Evolutionary conservation across 75 land plant species (phyloP).

Genomic region (Sequoiadendron giganteum): DNA sequence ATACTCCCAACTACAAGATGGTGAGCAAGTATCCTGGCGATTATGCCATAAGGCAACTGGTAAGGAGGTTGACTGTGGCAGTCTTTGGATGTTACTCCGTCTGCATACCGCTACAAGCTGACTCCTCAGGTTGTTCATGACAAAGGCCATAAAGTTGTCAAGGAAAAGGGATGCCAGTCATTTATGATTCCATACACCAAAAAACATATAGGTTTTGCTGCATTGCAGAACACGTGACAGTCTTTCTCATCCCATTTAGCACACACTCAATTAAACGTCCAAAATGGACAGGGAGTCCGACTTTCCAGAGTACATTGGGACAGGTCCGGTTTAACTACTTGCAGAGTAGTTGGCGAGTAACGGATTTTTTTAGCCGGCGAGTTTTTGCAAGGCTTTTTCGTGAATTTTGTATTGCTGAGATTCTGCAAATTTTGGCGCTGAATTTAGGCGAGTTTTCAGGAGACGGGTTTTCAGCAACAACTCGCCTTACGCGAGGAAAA

Average conservation of each 20-base stretch:
- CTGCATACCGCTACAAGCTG: neutral
- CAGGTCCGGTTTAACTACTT: neutral
- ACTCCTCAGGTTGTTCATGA: neutral
- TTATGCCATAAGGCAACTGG: neutral
- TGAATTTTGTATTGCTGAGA: too few relatives aligned
- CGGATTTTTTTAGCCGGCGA: too few relatives aligned
- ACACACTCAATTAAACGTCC: neutral
- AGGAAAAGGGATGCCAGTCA: neutral
- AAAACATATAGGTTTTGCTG: neutral
- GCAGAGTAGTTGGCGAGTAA: too few relatives aligned
- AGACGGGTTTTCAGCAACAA: too few relatives aligned
- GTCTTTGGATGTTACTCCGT: neutral
- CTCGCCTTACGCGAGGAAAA: too few relatives aligned
- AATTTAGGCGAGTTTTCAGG: neutral
- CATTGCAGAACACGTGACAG: neutral
- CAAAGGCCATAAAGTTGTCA: neutral
- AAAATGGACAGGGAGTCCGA: neutral
- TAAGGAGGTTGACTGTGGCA: neutral
- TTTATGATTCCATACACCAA: neutral
- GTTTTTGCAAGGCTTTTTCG: too few relatives aligned
- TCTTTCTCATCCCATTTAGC: neutral
- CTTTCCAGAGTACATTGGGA: neutral
- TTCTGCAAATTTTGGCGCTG: neutral
- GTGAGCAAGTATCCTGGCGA: neutral
- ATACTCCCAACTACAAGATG: neutral